These are phyloP conservation scores for Neocucurbitaria cava DNA, from an alignment of 2,329 filamentous ascomycete species.

Conservation along the genomic window DNA sequence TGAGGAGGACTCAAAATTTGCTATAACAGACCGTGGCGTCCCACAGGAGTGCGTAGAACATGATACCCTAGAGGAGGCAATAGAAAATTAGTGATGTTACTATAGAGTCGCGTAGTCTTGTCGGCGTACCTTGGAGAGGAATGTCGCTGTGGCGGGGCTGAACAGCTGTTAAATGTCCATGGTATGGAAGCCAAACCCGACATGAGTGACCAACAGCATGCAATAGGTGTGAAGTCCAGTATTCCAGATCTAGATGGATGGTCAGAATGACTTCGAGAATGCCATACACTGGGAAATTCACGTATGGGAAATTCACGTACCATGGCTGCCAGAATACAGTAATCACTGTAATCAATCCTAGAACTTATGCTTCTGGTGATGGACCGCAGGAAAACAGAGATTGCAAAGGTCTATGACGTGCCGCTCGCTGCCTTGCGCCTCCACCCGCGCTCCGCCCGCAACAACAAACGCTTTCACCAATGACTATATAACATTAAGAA, in stretches of 20 bases:
- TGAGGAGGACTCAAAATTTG: slow-evolving; percentile 26
- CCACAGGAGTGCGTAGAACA: slow-evolving; percentile 28
- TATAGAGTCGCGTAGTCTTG: background rate
- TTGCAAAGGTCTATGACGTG: slow-evolving; percentile 2
- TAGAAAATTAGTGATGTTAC: background rate
- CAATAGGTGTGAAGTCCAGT: slow-evolving; percentile 21
- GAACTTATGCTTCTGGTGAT: slow-evolving; percentile 12
- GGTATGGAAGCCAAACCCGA: slow-evolving; percentile 29
- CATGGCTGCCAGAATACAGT: slow-evolving; percentile 17
- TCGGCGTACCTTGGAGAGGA: slow-evolving; percentile 27
- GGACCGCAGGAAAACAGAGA: slow-evolving; percentile 13
- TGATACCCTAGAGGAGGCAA: slow-evolving; percentile 16
- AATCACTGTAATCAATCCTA: slow-evolving; percentile 20
- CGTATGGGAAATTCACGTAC: slow-evolving; percentile 3
- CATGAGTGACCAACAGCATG: slow-evolving; percentile 23
- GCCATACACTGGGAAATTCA: too few species aligned
- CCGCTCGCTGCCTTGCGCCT: slow-evolving; percentile 7
- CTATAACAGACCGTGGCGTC: slow-evolving; percentile 27
- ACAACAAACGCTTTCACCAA: background rate
- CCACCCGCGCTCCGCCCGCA: background rate
- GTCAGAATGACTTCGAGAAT: background rate
- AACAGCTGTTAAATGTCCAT: slow-evolving; percentile 21
- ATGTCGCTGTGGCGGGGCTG: slow-evolving; percentile 17
- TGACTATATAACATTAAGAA: background rate
- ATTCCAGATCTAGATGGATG: slow-evolving; percentile 17